Base-by-base conservation (phyloP, 139 green algal species). In the Chlamydomonas schloesseri region DNA sequence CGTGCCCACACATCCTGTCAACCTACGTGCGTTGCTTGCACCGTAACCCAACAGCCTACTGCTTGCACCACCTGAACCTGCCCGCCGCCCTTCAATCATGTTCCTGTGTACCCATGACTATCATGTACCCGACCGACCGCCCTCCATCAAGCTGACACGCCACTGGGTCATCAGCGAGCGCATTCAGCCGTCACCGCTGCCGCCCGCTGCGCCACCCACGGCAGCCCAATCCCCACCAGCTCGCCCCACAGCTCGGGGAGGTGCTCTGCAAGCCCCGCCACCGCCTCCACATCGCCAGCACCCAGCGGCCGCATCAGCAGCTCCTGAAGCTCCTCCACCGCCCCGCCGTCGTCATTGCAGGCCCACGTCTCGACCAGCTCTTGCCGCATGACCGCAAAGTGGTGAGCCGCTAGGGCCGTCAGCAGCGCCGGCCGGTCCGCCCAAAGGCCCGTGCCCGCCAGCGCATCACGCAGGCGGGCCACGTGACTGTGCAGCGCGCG, bases 191-290 rank as follows among this genome's bases (percentile, higher is more conserved):
- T n/a, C n/a, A n/a, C 42, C 42, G 42, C 42, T 8, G 42, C 55
- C 21, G 55, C 55, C 55, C 20, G 21, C 55, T 28, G 9, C 55
- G 20, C 21, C 55, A 24, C 55, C 20, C 55, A 62, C 20, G 55
- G 55, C 18, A 62, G 55, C 55, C 2, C 55, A 11, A 17, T 24
- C 60, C 5, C 21, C 23, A 23, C 26, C 28, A 83, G 23, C 36
- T 36, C 76, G 18, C n/a, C 26, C 76, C 60, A 73, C 62, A 83
- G 29, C 60, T 83, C 76, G 0, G 76, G 76, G 5, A 83, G 58
- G n/a, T 46, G 28, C 57, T 2, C 3, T 28, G 28, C 57, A 8
- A 3, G 23, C 14, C 57, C 36, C 57, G 58, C 60, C 57, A 33
- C 75, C 34, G 34, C 75, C 55, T 33, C 75, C 33, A 62, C 11